phyloP scores from a whole-genome alignment of 139 green algal genomes.

The Diplosphaera chodatii region DNA sequence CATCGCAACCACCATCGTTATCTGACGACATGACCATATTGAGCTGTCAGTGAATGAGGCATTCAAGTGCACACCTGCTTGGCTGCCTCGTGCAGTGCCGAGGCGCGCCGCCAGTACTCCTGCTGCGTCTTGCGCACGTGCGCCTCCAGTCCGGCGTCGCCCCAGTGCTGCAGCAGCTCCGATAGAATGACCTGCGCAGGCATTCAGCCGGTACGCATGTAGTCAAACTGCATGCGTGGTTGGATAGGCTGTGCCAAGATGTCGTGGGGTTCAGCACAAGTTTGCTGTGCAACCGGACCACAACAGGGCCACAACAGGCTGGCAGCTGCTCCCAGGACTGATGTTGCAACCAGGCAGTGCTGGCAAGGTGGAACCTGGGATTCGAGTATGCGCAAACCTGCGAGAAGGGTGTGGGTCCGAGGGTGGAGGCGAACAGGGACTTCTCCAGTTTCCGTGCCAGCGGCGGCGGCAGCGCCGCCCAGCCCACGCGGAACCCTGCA shows the following conservation, averaged over 20 bases:
- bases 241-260: too few species aligned
- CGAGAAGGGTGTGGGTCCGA: conserved; percentile 2
- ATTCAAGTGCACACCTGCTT: conserved; percentile 4
- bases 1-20: too few species aligned
- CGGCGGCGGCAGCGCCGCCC: conserved; percentile 3
- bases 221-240: too few species aligned
- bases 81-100: conserved; percentile 6
- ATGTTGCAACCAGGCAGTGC: too few species aligned
- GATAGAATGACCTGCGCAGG: conserved; percentile 21
- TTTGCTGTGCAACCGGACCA: too few species aligned
- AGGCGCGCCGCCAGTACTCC: conserved; percentile 7
- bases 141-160: conserved; percentile 4
- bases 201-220: too few species aligned
- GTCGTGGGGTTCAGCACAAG: too few species aligned
- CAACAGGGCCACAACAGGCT: too few species aligned
- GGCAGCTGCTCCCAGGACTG: too few species aligned
- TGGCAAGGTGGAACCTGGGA: too few species aligned
- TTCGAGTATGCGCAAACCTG: conserved; percentile 7
- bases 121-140: conserved; percentile 9
- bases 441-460: conserved; percentile 6
- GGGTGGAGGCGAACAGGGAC: conserved; percentile 1
- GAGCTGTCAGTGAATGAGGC: too few species aligned
- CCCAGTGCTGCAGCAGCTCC: conserved; percentile 19
- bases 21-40: too few species aligned
- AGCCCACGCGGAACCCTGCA: conserved; percentile 8